phyloP scores from a whole-genome alignment of 768 basidiomycete genomes.

The Rhodotorula diobovata region DNA sequence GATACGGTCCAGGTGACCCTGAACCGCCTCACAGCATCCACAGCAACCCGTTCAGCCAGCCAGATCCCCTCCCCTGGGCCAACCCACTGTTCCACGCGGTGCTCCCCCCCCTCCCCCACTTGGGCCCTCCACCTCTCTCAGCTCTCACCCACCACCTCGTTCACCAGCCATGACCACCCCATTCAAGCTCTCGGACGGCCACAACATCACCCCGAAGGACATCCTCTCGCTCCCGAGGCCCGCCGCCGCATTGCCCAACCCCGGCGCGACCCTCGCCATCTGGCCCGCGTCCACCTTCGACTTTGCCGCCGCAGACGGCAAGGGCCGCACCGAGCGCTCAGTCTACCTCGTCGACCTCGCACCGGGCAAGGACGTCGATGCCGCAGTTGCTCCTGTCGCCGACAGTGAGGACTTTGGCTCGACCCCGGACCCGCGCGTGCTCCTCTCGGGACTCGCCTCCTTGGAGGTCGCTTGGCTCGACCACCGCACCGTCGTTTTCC shows the following conservation, averaged over 20 bases:
- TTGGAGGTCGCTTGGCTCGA: constrained; percentile 41
- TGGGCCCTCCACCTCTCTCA: not conserved
- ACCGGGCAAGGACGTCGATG: not conserved
- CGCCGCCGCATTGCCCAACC: constrained; percentile 14
- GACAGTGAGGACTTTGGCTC: not conserved
- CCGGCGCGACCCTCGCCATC: constrained; percentile 22
- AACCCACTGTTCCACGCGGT: too few relatives aligned
- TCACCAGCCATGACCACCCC: not conserved
- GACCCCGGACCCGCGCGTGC: not conserved
- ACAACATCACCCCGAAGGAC: constrained; percentile 21
- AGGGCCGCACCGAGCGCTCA: constrained; percentile 4
- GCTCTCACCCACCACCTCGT: too few relatives aligned
- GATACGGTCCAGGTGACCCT: too few relatives aligned
- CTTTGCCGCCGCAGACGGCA: constrained; percentile 1
- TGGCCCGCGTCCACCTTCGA: constrained; percentile 31
- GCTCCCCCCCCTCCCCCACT: too few relatives aligned
- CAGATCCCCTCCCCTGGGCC: too few relatives aligned
- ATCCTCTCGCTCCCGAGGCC: constrained; percentile 40
- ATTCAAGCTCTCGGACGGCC: not conserved
- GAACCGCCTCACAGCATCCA: too few relatives aligned
- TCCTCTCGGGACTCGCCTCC: constrained; percentile 25
- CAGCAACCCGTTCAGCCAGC: too few relatives aligned
- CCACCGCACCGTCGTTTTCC: constrained; percentile 33
- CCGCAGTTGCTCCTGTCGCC: too few relatives aligned
- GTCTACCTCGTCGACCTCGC: constrained; percentile 23